phyloP scores from a whole-genome alignment of 2,329 filamentous ascomycete species.

The Parafenestella ontariensis region DNA sequence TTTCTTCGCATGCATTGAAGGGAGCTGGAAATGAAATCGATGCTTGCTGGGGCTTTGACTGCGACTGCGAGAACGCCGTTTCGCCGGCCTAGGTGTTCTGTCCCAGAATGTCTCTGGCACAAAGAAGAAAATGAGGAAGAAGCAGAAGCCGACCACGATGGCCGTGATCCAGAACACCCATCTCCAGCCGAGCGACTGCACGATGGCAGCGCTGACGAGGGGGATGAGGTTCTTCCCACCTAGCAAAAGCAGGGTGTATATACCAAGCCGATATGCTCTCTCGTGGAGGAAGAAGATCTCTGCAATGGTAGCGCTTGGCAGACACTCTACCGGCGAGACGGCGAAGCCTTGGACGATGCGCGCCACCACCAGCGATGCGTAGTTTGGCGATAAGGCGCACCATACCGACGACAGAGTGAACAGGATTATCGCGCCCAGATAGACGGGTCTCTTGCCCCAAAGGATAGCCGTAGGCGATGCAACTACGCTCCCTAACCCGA shows the following conservation, averaged over 20 bases:
- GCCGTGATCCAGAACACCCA: conserved; percentile 93
- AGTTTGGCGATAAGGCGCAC: conserved; percentile 85
- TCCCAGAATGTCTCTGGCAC: conserved; percentile 98
- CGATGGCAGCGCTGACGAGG: conserved; percentile 83
- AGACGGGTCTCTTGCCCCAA: conserved; percentile 89
- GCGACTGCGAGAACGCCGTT: conserved; percentile 45
- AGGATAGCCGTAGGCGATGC: conserved; percentile 90
- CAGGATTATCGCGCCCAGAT: conserved; percentile 77
- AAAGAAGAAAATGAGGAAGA: conserved; percentile 81
- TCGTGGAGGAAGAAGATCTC: conserved; percentile 98
- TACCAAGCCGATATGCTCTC: conserved; percentile 87
- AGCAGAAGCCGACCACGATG: conserved; percentile 76
- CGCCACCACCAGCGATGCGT: conserved; percentile 78
- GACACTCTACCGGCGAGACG: conserved; percentile 87
- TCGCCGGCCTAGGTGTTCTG: conserved; percentile 67
- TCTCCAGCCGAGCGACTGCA: conserved; percentile 79
- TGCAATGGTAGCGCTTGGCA: conserved; percentile 91
- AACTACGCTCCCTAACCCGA: conserved; percentile 83
- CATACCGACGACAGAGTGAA: conserved; percentile 80
- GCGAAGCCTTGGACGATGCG: conserved; percentile 88
- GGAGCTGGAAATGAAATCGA: conserved; percentile 33
- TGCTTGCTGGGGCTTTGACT: conserved; percentile 39
- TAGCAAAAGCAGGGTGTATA: conserved; percentile 87
- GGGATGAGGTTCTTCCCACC: conserved; percentile 92
- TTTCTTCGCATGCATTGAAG: conserved; percentile 29